Conservation (phyloP, 2,329 filamentous ascomycete species). For the Xylariaceae sp. region DNA sequence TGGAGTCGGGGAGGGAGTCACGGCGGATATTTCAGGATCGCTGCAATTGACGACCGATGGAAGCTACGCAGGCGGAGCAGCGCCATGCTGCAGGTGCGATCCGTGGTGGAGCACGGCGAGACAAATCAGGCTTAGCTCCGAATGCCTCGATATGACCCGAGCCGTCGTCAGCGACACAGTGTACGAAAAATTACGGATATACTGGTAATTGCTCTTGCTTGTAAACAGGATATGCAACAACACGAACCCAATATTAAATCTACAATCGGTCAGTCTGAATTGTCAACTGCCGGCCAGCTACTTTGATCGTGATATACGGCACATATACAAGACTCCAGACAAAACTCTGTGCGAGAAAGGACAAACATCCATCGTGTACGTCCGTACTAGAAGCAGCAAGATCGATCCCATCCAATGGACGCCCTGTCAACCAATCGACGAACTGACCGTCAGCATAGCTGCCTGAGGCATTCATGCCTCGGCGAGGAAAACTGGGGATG, state of each 20-base stretch:
- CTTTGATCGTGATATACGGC: too few relatives aligned
- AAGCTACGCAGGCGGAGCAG: conserved; percentile 19
- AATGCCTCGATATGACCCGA: background rate
- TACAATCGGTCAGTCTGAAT: too few relatives aligned
- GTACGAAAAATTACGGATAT: too few relatives aligned
- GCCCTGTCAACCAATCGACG: background rate
- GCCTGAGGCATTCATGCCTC: conserved; percentile 25
- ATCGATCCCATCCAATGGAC: background rate
- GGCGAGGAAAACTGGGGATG: conserved; percentile 20
- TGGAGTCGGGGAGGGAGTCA: conserved; percentile 33
- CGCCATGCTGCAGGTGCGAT: conserved; percentile 20
- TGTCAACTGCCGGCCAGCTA: too few relatives aligned
- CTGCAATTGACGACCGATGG: conserved; percentile 28
- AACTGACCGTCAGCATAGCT: conserved; percentile 1
- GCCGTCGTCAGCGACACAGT: too few relatives aligned
- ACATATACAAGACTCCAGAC: too few relatives aligned
- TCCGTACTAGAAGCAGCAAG: too few relatives aligned
- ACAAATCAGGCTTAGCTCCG: conserved; percentile 14
- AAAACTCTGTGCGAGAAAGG: too few relatives aligned
- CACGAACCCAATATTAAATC: too few relatives aligned
- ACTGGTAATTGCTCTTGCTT: too few relatives aligned
- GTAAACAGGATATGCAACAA: too few relatives aligned
- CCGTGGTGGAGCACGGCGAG: conserved; percentile 19
- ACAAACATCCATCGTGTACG: too few relatives aligned
- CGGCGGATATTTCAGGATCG: conserved; percentile 33